A percentile compares a stretch with the other conserved stretches of the same genome.
phyloP scores from a whole-genome alignment of 148 eudicot genomes.

The Chenopodium berlandieri region DNA sequence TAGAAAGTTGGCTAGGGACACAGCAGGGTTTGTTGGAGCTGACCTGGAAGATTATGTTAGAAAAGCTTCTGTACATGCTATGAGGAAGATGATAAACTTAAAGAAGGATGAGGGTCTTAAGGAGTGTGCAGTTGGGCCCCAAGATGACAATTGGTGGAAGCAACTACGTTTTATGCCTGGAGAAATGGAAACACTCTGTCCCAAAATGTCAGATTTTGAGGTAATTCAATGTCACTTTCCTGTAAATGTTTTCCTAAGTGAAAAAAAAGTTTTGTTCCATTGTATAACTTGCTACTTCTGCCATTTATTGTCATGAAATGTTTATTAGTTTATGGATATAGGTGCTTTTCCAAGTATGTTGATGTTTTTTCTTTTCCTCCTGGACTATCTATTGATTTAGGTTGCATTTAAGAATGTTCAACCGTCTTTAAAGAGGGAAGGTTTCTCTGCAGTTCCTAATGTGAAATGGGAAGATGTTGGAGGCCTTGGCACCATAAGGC shows the following conservation, averaged over 20 bases:
- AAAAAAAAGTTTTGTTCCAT: too few relatives aligned
- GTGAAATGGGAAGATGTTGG: constrained; percentile 87
- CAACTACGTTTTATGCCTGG: too few relatives aligned
- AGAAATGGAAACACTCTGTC: too few relatives aligned
- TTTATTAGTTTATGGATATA: too few relatives aligned
- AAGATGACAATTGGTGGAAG: constrained; percentile 49
- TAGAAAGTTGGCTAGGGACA: constrained; percentile 63
- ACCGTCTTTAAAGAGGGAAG: constrained; percentile 87
- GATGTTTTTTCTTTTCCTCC: not conserved
- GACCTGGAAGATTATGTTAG: constrained; percentile 62
- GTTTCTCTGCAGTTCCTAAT: constrained; percentile 66
- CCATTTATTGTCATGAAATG: too few relatives aligned
- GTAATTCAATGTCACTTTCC: too few relatives aligned
- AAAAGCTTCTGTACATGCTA: constrained; percentile 80
- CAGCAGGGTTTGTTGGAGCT: constrained; percentile 95
- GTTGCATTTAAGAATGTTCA: constrained; percentile 68
- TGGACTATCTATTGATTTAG: constrained; percentile 18
- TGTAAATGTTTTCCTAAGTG: too few relatives aligned
- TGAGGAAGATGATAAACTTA: constrained; percentile 62
- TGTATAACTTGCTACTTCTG: too few relatives aligned
- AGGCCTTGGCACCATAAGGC: constrained; percentile 51
- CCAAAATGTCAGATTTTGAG: too few relatives aligned
- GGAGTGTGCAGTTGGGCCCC: constrained; percentile 34
- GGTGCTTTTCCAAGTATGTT: constrained; percentile 21
- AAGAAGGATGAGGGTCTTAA: constrained; percentile 43